These are phyloP conservation scores for Eutypa lata DNA, from an alignment of 2,329 filamentous ascomycete species.

Conservation along the genomic window DNA sequence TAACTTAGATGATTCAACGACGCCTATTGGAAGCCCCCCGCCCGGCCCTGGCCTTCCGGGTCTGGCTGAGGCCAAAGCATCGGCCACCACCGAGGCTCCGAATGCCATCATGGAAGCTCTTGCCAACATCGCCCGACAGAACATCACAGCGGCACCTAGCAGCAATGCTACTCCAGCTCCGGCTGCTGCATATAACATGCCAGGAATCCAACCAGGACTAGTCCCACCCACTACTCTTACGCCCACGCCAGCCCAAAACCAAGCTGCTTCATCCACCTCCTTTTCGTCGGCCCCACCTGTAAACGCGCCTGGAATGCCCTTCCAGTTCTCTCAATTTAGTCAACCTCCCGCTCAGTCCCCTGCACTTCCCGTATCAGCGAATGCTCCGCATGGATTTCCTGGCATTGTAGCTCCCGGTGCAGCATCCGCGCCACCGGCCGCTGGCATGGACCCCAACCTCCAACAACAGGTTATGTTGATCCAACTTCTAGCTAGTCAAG, in stretches of 20 bases:
- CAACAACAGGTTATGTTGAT: slow-evolving; percentile 73
- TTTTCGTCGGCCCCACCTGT: slow-evolving; percentile 54
- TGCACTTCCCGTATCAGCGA: slow-evolving; percentile 28
- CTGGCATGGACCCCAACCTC: slow-evolving; percentile 50
- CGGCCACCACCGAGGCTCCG: slow-evolving; percentile 41
- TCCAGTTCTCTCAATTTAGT: slow-evolving; percentile 44
- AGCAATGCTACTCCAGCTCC: slow-evolving; percentile 39
- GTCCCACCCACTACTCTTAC: slow-evolving; percentile 31
- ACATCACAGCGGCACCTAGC: slow-evolving; percentile 47
- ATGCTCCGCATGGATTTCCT: slow-evolving; percentile 36
- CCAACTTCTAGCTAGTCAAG: slow-evolving; percentile 71
- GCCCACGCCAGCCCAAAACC: slow-evolving; percentile 21
- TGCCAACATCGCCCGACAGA: slow-evolving; percentile 77
- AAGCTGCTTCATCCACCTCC: slow-evolving; percentile 18
- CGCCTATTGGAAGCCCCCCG: slow-evolving; percentile 63
- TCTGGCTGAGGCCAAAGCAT: slow-evolving; percentile 26
- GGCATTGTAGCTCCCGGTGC: slow-evolving; percentile 33
- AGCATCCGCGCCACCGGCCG: slow-evolving; percentile 29
- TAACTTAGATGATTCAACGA: slow-evolving; percentile 64
- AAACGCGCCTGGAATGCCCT: slow-evolving; percentile 49
- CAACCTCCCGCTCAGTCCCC: slow-evolving; percentile 30
- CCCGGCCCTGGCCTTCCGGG: slow-evolving; percentile 37
- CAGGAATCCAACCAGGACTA: slow-evolving; percentile 19
- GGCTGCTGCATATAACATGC: slow-evolving; percentile 21
- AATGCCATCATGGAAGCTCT: slow-evolving; percentile 73